Percentiles rank a stretch among this genome's conserved stretches.
These are phyloP conservation scores for Diphasiastrum complanatum DNA, from an alignment of 83 land plant genomes.

Conservation along the genomic window DNA sequence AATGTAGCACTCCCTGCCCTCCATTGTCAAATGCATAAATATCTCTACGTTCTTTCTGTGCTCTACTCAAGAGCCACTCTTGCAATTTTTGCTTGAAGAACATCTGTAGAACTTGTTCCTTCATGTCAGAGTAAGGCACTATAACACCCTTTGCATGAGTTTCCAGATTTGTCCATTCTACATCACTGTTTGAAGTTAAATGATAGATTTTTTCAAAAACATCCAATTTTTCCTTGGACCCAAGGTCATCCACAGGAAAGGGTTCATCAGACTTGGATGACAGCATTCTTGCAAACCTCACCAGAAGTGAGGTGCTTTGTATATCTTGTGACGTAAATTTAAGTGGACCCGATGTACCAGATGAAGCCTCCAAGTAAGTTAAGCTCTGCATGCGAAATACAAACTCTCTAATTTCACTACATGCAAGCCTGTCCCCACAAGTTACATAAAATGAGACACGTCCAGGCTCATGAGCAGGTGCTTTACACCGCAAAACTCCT, in stretches of 20 bases:
- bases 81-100: slow-evolving; percentile 47
- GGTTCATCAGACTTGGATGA: slow-evolving; percentile 42
- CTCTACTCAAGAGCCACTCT: slow-evolving; percentile 58
- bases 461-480: slow-evolving; percentile 51
- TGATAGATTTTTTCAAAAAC: slow-evolving; percentile 30
- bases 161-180: slow-evolving; percentile 34
- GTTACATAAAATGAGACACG: slow-evolving; percentile 49
- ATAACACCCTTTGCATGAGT: slow-evolving; percentile 7
- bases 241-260: slow-evolving; percentile 17
- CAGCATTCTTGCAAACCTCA: slow-evolving; percentile 48
- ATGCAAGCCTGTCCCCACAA: slow-evolving; percentile 49
- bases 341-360: slow-evolving; percentile 12
- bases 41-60: slow-evolving; percentile 40
- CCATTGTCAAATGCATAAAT: slow-evolving; percentile 39
- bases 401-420: slow-evolving; percentile 63
- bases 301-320: slow-evolving; percentile 24
- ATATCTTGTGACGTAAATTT: not conserved
- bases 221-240: slow-evolving; percentile 21
- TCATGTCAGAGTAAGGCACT: not conserved
- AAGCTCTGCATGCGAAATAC: slow-evolving; percentile 33
- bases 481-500: slow-evolving; percentile 66
- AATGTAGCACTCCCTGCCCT: slow-evolving; percentile 80
- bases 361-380: not conserved
- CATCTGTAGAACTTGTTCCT: slow-evolving; percentile 43
- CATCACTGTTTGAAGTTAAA: slow-evolving; percentile 21